Conservation (phyloP, 2,329 filamentous ascomycete genomes). For the Graphium sp. region DNA sequence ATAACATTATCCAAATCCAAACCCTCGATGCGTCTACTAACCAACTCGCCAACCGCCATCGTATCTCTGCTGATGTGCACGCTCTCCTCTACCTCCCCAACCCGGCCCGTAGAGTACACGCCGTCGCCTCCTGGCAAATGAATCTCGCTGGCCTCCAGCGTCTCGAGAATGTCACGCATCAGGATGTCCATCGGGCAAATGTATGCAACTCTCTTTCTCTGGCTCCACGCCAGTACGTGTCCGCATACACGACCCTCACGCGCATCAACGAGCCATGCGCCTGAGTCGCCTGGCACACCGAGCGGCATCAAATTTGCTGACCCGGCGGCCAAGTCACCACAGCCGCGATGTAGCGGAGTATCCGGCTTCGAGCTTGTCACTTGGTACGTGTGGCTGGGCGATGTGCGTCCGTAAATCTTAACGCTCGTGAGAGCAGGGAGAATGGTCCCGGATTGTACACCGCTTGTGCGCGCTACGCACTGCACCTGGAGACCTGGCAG, state of each 20-base stretch:
- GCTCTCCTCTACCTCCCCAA: slow-evolving; percentile 5
- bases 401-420: slow-evolving; percentile 70
- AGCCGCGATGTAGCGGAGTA: slow-evolving; percentile 1
- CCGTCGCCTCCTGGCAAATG: slow-evolving; percentile 46
- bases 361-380: slow-evolving; percentile 23
- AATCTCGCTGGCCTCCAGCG: slow-evolving; percentile 54
- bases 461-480: slow-evolving; percentile 76
- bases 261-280: slow-evolving; percentile 82
- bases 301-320: slow-evolving; percentile 19
- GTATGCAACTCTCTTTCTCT: slow-evolving; percentile 66
- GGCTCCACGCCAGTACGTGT: slow-evolving; percentile 79
- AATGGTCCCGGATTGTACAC: slow-evolving; percentile 64
- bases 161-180: slow-evolving; percentile 69
- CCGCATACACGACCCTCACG: slow-evolving; percentile 67
- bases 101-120: slow-evolving; percentile 8
- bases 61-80: no score
- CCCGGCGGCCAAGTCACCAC: slow-evolving; percentile 1
- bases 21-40: no score
- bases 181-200: slow-evolving; percentile 92
- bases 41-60: no score
- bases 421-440: slow-evolving; percentile 65
- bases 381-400: slow-evolving; percentile 58
- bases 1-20: no score
- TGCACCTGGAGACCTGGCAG: slow-evolving; percentile 68
- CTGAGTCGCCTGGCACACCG: slow-evolving; percentile 73